These are phyloP conservation scores for Gliomastix tumulicola DNA, from an alignment of 2,329 filamentous ascomycete genomes.

Conservation along the genomic window DNA sequence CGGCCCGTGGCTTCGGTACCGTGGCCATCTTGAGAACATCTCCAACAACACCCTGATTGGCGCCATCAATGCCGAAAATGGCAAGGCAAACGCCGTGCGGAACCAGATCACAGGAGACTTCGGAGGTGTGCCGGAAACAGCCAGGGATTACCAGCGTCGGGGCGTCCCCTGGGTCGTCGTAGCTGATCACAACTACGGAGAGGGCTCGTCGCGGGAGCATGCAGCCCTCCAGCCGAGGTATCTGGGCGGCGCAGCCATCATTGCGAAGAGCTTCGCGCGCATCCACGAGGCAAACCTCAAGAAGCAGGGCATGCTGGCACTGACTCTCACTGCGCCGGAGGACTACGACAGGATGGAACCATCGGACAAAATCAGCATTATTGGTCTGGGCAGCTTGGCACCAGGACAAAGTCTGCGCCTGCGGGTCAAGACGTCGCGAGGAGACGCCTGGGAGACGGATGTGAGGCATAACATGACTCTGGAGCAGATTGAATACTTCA, in stretches of 20 bases:
- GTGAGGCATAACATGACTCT: not conserved
- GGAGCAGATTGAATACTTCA: slow-evolving; percentile 1
- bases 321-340: slow-evolving; percentile 49
- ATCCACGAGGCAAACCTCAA: slow-evolving; percentile 92
- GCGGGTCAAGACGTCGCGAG: not conserved
- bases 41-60: slow-evolving; percentile 77
- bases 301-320: slow-evolving; percentile 53
- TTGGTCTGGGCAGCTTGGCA: not conserved
- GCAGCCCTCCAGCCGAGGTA: slow-evolving; percentile 79
- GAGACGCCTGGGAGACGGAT: not conserved
- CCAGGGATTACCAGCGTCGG: slow-evolving; percentile 62
- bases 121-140: slow-evolving; percentile 64
- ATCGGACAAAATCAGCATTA: not conserved
- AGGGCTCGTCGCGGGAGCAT: slow-evolving; percentile 78
- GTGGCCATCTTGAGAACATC: slow-evolving; percentile 73
- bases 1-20: slow-evolving; percentile 72
- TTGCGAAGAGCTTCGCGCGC: slow-evolving; percentile 75
- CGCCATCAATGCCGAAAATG: slow-evolving; percentile 68
- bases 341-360: not conserved
- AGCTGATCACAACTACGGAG: slow-evolving; percentile 50
- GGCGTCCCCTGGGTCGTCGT: not conserved
- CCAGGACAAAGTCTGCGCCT: not conserved
- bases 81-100: slow-evolving; percentile 65
- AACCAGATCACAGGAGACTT: slow-evolving; percentile 33
- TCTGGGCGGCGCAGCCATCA: slow-evolving; percentile 75